A percentile compares a stretch with the other conserved stretches of the same genome.
Conservation (phyloP, 176 grass and related monocot species). For the Leersia perrieri region DNA sequence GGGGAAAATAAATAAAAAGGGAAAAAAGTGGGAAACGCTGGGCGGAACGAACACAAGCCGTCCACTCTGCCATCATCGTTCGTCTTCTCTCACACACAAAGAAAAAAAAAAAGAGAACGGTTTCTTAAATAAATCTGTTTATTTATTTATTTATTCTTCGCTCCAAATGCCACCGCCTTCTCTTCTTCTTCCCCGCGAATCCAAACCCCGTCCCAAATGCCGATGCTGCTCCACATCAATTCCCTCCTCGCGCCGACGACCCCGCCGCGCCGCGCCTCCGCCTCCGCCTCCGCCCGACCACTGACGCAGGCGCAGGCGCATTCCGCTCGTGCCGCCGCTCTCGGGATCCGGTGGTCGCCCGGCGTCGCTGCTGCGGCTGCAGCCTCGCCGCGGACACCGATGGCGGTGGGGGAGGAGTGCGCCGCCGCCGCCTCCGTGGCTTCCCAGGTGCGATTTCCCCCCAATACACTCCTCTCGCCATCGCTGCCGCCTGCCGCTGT, state of each 20-base stretch:
- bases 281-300: not conserved
- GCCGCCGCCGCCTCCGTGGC: not conserved
- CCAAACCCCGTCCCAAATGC: conserved; percentile 6
- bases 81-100: too few species aligned
- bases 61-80: not conserved
- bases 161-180: not conserved
- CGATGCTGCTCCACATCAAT: conserved; percentile 26
- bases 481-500: not conserved
- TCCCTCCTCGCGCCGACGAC: not conserved
- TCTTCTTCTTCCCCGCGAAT: not conserved
- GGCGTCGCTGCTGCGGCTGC: not conserved
- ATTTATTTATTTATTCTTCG: not conserved
- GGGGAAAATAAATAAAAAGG: not conserved
- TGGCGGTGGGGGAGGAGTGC: conserved; percentile 18
- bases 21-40: not conserved
- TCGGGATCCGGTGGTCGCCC: not conserved
- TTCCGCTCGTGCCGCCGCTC: not conserved
- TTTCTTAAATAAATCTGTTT: not conserved
- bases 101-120: too few species aligned
- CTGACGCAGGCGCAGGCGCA: not conserved
- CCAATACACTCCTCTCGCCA: not conserved
- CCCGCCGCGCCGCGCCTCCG: not conserved
- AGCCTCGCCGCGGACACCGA: not conserved
- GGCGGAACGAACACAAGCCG: not conserved
- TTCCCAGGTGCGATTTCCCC: conserved; percentile 31